Evolutionary conservation across 768 basidiomycete species (phyloP), one percentile per base, ranked within the genome.

Genomic region (Suillus variegatus): DNA sequence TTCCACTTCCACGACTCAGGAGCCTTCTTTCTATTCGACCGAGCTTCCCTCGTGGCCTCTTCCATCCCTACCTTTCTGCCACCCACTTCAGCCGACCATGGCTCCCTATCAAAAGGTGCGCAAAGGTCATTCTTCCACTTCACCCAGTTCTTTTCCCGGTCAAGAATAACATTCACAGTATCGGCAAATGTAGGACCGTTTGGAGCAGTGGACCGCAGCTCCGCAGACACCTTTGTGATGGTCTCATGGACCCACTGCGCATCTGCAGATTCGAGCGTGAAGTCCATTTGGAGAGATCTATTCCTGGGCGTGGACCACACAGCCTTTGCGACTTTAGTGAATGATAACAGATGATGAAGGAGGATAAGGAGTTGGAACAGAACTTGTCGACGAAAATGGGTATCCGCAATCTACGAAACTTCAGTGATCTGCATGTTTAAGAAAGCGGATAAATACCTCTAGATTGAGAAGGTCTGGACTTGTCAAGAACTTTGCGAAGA

Each of bases 401-500:
- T 92, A 72, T 96, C 95, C 25, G 94, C 91, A 61, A 96, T 86
- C 94, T 95, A 72, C 58, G 8, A 67, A 58, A 57, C 20, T 65
- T 69, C 32, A 55, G 67, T 55, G 64, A 65, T 56, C 67, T 41
- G 61, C 41, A 40, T 41, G 13, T 40, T 60, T 36, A 64, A 62
- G 14, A 49, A 41, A 62, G 60, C 63, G 68, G 64, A 46, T 36
- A 70, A 82, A 60, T 60, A 94, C 95, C 84, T 97, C 94, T 56
- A 95, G 88, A 61, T 92, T 94, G 18, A 95, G 81, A 25, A 97
- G 80, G 63, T 95, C 93, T 0, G 92, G 89, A 67, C 88, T 94
- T 1, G 95, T 97, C 62, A 97, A 79, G 77, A 94, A 96, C 76
- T 96, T 97, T 44, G 95, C 93, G 72, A 95, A 96, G 78, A 96